Evolutionary conservation across 2,329 filamentous ascomycete species (phyloP).

Genomic region (Akanthomyces dipterigenus): DNA sequence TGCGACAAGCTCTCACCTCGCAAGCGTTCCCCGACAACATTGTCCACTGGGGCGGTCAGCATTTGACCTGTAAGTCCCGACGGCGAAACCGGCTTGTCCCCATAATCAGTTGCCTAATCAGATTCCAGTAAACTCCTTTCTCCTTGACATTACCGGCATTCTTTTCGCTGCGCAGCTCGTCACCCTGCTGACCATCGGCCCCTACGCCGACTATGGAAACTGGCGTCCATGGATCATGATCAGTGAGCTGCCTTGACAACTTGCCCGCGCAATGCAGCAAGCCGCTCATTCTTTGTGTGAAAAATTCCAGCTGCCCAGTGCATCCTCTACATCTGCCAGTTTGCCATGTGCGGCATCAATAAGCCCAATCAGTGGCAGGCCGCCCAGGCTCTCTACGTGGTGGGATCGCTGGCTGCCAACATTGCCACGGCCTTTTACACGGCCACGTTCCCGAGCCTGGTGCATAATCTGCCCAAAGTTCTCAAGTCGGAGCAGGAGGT

Average conservation of each 20-base stretch:
- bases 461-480: conserved; percentile 16
- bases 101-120: neutral
- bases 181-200: conserved; percentile 16
- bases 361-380: conserved; percentile 15
- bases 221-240: conserved; percentile 21
- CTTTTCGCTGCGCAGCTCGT: conserved; percentile 18
- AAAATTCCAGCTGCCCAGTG: conserved; percentile 8
- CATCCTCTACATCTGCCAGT: conserved; percentile 15
- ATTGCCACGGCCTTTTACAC: conserved; percentile 17
- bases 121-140: conserved; percentile 13
- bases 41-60: conserved; percentile 11
- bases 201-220: conserved; percentile 19
- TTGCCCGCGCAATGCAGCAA: too few species aligned
- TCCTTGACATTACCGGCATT: conserved; percentile 18
- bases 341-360: conserved; percentile 17
- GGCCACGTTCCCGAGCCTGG: conserved; percentile 16
- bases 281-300: too few species aligned
- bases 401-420: conserved; percentile 18
- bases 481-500: conserved; percentile 17
- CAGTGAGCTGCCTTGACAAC: conserved; percentile 1
- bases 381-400: conserved; percentile 15
- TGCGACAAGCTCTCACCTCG: conserved; percentile 12
- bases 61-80: neutral
- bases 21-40: conserved; percentile 9
- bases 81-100: too few species aligned